These are phyloP conservation scores for Paecilomyces niveus DNA, from an alignment of 2,329 filamentous ascomycete genomes.

Conservation along the genomic window DNA sequence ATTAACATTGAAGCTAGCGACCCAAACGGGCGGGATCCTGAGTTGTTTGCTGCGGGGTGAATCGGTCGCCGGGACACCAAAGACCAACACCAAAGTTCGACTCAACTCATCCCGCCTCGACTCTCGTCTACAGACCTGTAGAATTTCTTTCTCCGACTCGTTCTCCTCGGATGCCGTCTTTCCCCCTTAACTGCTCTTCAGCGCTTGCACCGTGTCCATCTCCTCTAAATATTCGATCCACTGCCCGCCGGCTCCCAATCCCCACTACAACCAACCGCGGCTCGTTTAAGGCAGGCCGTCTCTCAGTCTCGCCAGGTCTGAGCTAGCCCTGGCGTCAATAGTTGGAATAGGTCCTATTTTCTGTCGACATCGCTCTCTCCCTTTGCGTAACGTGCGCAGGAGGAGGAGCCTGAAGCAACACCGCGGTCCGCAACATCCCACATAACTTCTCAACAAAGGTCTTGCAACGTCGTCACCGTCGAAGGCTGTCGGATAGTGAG, in stretches of 20 bases:
- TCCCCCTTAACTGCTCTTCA: background rate
- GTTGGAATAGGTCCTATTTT: too few relatives aligned
- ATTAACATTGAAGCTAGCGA: background rate
- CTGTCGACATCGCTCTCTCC: too few relatives aligned
- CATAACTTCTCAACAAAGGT: background rate
- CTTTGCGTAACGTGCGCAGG: too few relatives aligned
- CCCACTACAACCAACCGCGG: too few relatives aligned
- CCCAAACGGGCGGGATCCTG: background rate
- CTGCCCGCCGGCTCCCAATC: too few relatives aligned
- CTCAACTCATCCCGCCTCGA: background rate
- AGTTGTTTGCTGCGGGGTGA: constrained; percentile 11
- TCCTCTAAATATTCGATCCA: too few relatives aligned
- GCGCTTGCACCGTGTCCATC: too few relatives aligned
- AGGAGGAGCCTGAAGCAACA: background rate
- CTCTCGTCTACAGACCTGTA: background rate
- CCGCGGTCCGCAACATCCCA: background rate
- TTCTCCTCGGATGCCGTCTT: background rate
- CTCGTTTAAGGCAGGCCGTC: too few relatives aligned
- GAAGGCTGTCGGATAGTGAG: background rate
- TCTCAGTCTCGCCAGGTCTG: too few relatives aligned
- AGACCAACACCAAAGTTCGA: background rate
- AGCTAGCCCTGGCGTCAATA: too few relatives aligned
- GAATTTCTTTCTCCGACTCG: constrained; percentile 1
- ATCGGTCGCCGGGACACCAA: constrained; percentile 13
- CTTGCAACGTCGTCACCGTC: background rate